Evolutionary conservation across 1,284 basidiomycete species (phyloP).

Genomic region (Melampsora americana): DNA sequence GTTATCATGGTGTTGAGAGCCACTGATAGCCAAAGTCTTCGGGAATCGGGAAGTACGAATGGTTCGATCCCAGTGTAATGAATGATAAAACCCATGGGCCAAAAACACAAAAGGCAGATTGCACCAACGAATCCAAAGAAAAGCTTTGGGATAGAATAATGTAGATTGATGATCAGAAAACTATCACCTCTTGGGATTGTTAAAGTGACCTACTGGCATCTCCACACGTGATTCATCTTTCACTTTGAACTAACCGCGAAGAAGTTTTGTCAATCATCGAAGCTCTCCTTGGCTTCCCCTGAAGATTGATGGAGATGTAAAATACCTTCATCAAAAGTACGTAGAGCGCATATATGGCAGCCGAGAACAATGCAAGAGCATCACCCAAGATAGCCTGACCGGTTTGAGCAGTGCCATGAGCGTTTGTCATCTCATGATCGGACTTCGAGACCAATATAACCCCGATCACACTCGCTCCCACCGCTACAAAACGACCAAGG

Average conservation of each 20-base stretch:
- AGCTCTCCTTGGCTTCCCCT: background rate
- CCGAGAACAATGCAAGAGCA: conserved; percentile 71
- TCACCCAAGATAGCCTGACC: conserved; percentile 61
- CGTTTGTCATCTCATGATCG: conserved; percentile 10
- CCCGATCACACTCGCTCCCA: conserved; percentile 55
- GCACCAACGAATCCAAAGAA: conserved; percentile 70
- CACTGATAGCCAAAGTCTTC: conserved; percentile 65
- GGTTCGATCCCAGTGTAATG: conserved; percentile 72
- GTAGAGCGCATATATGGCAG: conserved; percentile 84
- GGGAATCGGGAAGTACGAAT: conserved; percentile 69
- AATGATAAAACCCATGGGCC: conserved; percentile 77
- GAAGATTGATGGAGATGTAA: background rate
- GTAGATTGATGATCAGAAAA: background rate
- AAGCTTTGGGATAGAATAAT: background rate
- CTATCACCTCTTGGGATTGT: background rate
- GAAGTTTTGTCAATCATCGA: background rate
- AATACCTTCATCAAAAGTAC: conserved; percentile 78
- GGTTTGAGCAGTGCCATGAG: background rate
- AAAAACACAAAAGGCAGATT: conserved; percentile 76
- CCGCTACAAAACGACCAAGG: conserved; percentile 71
- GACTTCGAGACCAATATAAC: conserved; percentile 42
- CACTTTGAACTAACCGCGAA: conserved; percentile 62
- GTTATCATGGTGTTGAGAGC: conserved; percentile 61
- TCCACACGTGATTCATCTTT: conserved; percentile 54
- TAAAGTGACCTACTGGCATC: conserved; percentile 27